phyloP scores from a whole-genome alignment of 495 filamentous ascomycete species.

The Bathelium albidoporum region DNA sequence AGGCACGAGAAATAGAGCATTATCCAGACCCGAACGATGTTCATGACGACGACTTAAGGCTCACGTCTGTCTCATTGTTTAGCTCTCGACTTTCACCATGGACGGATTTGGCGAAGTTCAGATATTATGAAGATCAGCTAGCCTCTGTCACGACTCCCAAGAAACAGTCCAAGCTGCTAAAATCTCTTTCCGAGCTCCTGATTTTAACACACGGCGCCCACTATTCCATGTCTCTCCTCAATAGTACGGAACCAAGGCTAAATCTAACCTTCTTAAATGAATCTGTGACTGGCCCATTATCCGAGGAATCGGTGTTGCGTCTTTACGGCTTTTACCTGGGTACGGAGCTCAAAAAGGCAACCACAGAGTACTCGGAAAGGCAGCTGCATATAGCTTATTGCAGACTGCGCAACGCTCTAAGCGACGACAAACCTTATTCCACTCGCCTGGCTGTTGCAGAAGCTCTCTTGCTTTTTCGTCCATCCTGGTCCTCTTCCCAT shows the following conservation, averaged over 20 bases:
- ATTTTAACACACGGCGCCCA: background rate
- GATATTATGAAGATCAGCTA: background rate
- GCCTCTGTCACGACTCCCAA: background rate
- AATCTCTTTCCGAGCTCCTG: background rate
- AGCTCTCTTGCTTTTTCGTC: slow-evolving; percentile 2
- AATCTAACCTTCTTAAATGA: background rate
- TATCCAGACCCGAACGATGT: background rate
- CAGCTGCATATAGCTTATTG: background rate
- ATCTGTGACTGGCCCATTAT: background rate
- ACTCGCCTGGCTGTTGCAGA: slow-evolving; percentile 10
- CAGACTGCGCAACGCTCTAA: background rate
- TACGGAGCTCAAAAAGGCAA: slow-evolving; percentile 6
- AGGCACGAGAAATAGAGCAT: background rate
- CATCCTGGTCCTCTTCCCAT: background rate
- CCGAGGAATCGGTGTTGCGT: background rate
- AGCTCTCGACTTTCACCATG: background rate
- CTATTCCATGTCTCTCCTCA: background rate
- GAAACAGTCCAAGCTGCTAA: background rate
- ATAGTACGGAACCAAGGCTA: background rate
- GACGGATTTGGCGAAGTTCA: background rate
- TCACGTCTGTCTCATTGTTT: background rate
- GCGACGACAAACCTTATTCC: background rate
- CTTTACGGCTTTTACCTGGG: background rate
- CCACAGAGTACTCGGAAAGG: background rate
- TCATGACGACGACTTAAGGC: background rate